Percentiles rank a stretch among this genome's conserved stretches.
Evolutionary conservation across 2,329 filamentous ascomycete genomes (phyloP).

Genomic region (Clonostachys chloroleuca): DNA sequence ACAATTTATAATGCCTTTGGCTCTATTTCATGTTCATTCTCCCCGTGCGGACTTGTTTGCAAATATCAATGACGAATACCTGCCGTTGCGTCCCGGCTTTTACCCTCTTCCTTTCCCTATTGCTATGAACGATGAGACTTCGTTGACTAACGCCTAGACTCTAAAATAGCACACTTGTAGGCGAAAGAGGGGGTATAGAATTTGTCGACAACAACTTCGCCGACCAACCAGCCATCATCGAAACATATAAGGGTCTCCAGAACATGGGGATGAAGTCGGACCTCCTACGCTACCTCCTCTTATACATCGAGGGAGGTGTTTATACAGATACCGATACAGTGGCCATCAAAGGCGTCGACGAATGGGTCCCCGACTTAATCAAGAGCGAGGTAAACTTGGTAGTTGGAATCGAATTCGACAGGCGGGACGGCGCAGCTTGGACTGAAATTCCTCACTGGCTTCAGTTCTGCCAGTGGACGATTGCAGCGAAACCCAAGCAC

Average conservation of each 20-base stretch:
- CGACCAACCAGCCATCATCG: slow-evolving; percentile 8
- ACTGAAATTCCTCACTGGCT: slow-evolving; percentile 16
- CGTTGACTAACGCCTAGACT: neutral
- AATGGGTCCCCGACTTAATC: slow-evolving; percentile 12
- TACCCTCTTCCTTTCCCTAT: no score
- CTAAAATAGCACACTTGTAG: slow-evolving; percentile 12
- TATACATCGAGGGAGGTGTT: slow-evolving; percentile 20
- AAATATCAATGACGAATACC: no score
- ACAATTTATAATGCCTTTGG: no score
- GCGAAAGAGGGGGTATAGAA: slow-evolving; percentile 11
- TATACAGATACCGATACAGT: slow-evolving; percentile 38
- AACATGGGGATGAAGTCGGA: slow-evolving; percentile 19
- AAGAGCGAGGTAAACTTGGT: slow-evolving; percentile 13
- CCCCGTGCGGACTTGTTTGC: no score
- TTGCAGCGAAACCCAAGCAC: slow-evolving; percentile 21
- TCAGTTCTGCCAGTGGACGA: slow-evolving; percentile 26
- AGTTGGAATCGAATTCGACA: slow-evolving; percentile 21
- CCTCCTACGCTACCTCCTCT: slow-evolving; percentile 16
- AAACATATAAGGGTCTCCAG: neutral
- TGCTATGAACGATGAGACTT: neutral
- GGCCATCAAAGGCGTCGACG: slow-evolving; percentile 43
- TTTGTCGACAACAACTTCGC: slow-evolving; percentile 14
- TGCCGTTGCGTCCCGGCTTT: neutral
- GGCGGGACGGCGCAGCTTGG: slow-evolving; percentile 13
- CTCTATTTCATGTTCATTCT: no score